A percentile compares a stretch with the other conserved stretches of the same genome.
Conservation (phyloP, 2,329 filamentous ascomycete genomes). For the Xenosphaeropsis pyriputrescens region DNA sequence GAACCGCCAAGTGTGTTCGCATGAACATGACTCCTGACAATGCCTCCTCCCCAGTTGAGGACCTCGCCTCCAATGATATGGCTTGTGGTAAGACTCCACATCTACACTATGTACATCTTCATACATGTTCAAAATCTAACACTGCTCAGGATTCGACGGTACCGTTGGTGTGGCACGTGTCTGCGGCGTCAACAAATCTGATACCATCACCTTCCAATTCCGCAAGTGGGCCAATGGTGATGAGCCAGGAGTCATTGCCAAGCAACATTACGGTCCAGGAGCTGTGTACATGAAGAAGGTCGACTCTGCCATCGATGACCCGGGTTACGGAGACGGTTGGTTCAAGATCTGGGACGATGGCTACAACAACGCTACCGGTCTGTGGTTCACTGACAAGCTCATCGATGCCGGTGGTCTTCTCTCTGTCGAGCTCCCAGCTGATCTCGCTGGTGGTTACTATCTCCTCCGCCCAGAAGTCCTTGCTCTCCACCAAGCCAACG, state of each 20-base stretch:
- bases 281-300: constrained; percentile 63
- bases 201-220: constrained; percentile 38
- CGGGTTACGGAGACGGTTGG: constrained; percentile 52
- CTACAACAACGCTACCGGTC: constrained; percentile 35
- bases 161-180: constrained; percentile 30
- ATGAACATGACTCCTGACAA: constrained; percentile 39
- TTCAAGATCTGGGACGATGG: constrained; percentile 66
- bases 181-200: constrained; percentile 18
- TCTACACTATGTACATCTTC: not conserved
- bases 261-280: constrained; percentile 52
- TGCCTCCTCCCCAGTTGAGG: constrained; percentile 40
- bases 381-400: constrained; percentile 60
- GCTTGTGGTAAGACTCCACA: constrained; percentile 45
- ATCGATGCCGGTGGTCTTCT: constrained; percentile 49
- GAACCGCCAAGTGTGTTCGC: constrained; percentile 48
- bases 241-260: constrained; percentile 39
- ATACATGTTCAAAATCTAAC: not conserved
- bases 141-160: constrained; percentile 26
- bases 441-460: constrained; percentile 51
- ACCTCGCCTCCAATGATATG: constrained; percentile 46
- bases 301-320: constrained; percentile 31
- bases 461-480: constrained; percentile 58
- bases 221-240: constrained; percentile 42
- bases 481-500: constrained; percentile 47
- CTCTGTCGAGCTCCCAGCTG: constrained; percentile 43